Evolutionary conservation across 2,329 filamentous ascomycete species (phyloP), one percentile per base, ranked within the genome.

Genomic region (Colletotrichum eremochloae): DNA sequence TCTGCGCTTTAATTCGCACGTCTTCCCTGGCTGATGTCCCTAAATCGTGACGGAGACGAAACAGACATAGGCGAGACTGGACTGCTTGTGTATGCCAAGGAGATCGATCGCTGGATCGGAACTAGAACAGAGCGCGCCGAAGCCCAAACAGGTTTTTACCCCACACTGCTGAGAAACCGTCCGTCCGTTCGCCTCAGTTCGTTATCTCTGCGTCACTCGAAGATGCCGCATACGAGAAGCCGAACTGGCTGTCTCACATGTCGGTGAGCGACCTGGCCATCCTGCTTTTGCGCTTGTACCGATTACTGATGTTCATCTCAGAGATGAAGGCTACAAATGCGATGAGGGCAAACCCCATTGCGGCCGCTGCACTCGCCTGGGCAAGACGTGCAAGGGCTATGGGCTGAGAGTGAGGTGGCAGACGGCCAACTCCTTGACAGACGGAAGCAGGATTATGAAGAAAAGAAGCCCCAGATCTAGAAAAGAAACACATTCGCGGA

Each of bases 241-340:
- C 42, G 71, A 48, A 73, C 71, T 14, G 71, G 71, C 5, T 73
- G 67, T 9, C 50, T 73, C 18, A 73, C 71, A 11, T 72, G 69
- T n/a, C 58, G 65, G 69, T 64, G 36, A 48, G 38, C 33, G 0
- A 2, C 2, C 8, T 29, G 0, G 3, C 15, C 0, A 2, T 0
- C 5, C 1, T 2, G 7, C 2, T 20, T 0, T 1, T 0, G 20
- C 3, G 6, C 18, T 11, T 9, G 3, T 55, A 44, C 53, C 55
- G 8, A 63, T 5, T 55, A 38, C 53, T 60, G 8, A 71, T 3
- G 0, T 14, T 1, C 3, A 18, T 6, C 77, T 67, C 57, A 76
- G 78, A 12, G 78, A 77, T 36, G 79, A 80, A n/a, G 79, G 79
- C 11, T 80, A 80, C 53, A 81, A 80, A 61, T 81, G 79, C 48